Percentiles rank a stretch among this genome's conserved stretches.
Conservation (phyloP, 2,329 filamentous ascomycete species). For the Cercospora nicotianae region DNA sequence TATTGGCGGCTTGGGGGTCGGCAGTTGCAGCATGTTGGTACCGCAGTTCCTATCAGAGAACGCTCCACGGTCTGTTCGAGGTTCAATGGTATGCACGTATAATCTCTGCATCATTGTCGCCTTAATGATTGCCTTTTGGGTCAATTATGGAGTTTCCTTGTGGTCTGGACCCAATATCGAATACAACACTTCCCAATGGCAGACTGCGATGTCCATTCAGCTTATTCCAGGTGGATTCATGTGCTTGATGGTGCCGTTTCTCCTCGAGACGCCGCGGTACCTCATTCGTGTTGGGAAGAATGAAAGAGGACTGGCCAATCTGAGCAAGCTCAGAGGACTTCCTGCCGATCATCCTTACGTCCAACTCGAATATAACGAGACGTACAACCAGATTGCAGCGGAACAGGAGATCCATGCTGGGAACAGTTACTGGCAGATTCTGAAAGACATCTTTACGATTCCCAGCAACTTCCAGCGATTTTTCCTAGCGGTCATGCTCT, state of each 20-base stretch:
- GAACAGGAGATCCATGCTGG: conserved; percentile 7
- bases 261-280: neutral
- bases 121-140: neutral
- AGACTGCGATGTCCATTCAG: conserved; percentile 1
- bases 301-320: neutral
- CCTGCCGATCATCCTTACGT: neutral
- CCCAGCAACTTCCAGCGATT: conserved; percentile 24
- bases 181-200: neutral
- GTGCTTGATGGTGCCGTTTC: neutral
- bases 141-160: conserved; percentile 3
- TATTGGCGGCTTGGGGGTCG: neutral
- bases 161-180: conserved; percentile 2
- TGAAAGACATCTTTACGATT: conserved; percentile 24
- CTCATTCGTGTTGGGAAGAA: neutral
- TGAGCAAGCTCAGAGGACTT: neutral
- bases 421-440: conserved; percentile 20
- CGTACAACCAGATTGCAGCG: neutral
- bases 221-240: neutral
- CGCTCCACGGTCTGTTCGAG: neutral
- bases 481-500: conserved; percentile 24
- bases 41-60: neutral
- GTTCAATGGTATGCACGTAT: neutral
- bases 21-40: neutral
- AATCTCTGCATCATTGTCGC: neutral
- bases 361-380: neutral